These are phyloP conservation scores for Oryza longistaminata DNA, from an alignment of 176 grass and related monocot species.

Conservation along the genomic window DNA sequence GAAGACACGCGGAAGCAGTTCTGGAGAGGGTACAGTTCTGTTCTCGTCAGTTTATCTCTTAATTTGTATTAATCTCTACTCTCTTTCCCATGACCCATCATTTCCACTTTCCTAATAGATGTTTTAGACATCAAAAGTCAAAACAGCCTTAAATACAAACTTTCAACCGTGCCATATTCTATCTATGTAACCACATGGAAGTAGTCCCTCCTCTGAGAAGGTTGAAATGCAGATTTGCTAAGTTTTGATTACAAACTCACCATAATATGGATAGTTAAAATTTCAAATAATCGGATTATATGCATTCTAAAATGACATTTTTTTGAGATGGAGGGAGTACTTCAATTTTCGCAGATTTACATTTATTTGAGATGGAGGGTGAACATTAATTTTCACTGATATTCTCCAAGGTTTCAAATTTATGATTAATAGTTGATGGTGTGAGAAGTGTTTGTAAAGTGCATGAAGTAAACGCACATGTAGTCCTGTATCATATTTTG, in stretches of 20 bases:
- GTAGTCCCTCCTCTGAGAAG: background rate
- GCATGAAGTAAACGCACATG: background rate
- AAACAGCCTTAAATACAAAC: background rate
- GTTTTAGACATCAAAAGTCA: background rate
- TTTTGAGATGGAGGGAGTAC: background rate
- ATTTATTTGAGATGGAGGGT: background rate
- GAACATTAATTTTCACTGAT: background rate
- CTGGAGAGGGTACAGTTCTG: slow-evolving; percentile 74
- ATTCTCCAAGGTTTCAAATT: slow-evolving; percentile 4
- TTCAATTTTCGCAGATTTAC: background rate
- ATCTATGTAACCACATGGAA: background rate
- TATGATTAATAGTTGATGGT: background rate
- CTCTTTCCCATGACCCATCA: background rate
- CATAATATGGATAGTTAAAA: background rate
- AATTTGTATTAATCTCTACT: background rate
- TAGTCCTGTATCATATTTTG: background rate
- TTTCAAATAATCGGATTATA: background rate
- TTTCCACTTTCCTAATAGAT: slow-evolving; percentile 8
- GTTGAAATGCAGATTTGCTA: background rate
- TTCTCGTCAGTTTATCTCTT: slow-evolving; percentile 20
- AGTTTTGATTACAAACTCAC: background rate
- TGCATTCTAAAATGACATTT: background rate
- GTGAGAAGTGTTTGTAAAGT: slow-evolving; percentile 4
- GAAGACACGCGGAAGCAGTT: slow-evolving; percentile 88
- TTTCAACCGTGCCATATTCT: background rate